Conservation (phyloP, 768 basidiomycete species). For the Hericium erinaceus region DNA sequence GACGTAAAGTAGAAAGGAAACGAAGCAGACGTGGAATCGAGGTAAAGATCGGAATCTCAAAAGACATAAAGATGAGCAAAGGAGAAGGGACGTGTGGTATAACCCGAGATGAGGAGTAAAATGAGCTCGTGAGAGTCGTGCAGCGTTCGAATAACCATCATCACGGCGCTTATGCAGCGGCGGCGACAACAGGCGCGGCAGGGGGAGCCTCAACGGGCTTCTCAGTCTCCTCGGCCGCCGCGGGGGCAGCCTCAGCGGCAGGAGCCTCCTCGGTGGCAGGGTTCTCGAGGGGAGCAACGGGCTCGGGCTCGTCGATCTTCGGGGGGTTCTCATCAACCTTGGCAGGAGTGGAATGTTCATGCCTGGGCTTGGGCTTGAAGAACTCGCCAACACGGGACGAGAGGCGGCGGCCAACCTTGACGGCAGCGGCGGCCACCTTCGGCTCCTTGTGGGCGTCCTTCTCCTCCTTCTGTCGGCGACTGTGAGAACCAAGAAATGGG, state of each 20-base stretch:
- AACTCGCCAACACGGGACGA: slow-evolving; percentile 77
- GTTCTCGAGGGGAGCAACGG: slow-evolving; percentile 79
- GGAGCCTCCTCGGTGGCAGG: slow-evolving; percentile 49
- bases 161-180: slow-evolving; percentile 57
- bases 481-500: neutral
- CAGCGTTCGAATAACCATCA: slow-evolving; percentile 33
- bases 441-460: slow-evolving; percentile 39
- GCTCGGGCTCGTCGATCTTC: slow-evolving; percentile 74
- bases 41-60: slow-evolving; percentile 17
- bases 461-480: slow-evolving; percentile 29
- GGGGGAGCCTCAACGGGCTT: slow-evolving; percentile 35
- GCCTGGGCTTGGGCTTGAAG: slow-evolving; percentile 67
- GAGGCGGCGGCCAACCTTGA: slow-evolving; percentile 73
- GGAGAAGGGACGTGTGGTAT: slow-evolving; percentile 12
- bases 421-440: slow-evolving; percentile 24
- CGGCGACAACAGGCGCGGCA: slow-evolving; percentile 61
- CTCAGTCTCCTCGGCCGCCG: slow-evolving; percentile 20
- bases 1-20: slow-evolving; percentile 32
- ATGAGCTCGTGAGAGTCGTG: slow-evolving; percentile 14
- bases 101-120: slow-evolving; percentile 11
- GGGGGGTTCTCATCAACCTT: slow-evolving; percentile 89
- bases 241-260: slow-evolving; percentile 26
- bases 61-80: slow-evolving; percentile 22
- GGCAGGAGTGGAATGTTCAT: slow-evolving; percentile 39
- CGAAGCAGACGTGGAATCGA: slow-evolving; percentile 21